These are phyloP conservation scores for Saprolegnia parasitica DNA, from an alignment of 352 stramenopile genomes.

Conservation along the genomic window DNA sequence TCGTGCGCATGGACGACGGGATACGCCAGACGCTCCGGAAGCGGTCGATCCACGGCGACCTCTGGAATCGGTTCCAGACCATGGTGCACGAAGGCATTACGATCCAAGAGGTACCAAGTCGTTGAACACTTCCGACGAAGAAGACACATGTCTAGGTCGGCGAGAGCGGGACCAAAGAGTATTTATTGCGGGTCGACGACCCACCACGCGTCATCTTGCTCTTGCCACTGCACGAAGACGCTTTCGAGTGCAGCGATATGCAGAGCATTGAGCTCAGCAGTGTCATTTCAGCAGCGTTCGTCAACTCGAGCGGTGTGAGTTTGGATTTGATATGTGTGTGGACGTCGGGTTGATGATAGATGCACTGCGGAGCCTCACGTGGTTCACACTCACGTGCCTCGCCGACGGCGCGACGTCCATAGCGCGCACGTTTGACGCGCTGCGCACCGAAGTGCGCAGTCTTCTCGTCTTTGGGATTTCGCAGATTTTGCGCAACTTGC, in stretches of 20 bases:
- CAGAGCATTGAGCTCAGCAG: slow-evolving; percentile 13
- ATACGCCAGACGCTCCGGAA: slow-evolving; percentile 28
- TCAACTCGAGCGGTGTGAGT: neutral
- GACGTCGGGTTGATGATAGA: too few relatives aligned
- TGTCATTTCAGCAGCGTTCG: neutral
- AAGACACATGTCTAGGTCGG: neutral
- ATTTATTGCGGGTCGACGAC: slow-evolving; percentile 23
- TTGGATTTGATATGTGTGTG: too few relatives aligned
- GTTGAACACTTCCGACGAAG: neutral
- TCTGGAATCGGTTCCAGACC: slow-evolving; percentile 19
- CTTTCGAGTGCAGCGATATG: neutral
- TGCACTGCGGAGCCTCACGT: neutral
- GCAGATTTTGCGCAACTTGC: slow-evolving; percentile 19
- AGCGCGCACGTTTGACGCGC: neutral
- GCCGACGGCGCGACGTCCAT: neutral
- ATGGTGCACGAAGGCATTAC: slow-evolving; percentile 18
- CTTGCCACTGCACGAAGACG: slow-evolving; percentile 5
- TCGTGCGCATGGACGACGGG: slow-evolving; percentile 17
- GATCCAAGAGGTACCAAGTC: slow-evolving; percentile 1
- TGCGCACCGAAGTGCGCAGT: slow-evolving; percentile 21
- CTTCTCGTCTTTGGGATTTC: slow-evolving; percentile 24
- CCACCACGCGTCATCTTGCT: slow-evolving; percentile 4
- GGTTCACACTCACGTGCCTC: slow-evolving; percentile 18
- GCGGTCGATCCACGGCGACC: slow-evolving; percentile 27
- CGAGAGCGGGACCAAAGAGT: neutral